Evolutionary conservation across 139 green algal genomes (phyloP), one percentile per base, ranked within the genome.

Genomic region (Chlorella sp.): DNA sequence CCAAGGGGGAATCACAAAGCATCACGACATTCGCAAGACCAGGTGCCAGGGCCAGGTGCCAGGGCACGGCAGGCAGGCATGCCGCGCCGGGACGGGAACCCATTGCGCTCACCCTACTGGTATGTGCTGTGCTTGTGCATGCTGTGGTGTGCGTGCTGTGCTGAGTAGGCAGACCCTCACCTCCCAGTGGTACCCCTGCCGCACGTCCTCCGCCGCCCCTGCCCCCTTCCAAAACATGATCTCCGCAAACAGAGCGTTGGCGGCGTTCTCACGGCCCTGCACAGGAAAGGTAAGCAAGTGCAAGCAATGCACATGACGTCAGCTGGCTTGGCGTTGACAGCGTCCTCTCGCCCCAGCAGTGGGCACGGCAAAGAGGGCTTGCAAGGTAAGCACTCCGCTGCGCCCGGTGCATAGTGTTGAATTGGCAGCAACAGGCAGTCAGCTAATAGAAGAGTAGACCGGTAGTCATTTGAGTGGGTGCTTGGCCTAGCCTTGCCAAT

Each of bases 161-260:
- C n/a, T n/a, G n/a, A n/a, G n/a, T n/a, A n/a, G n/a, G n/a, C n/a
- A n/a, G n/a, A n/a, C n/a, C n/a, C 92, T 61, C 73, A 94, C 92
- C 86, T 66, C 53, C 93, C 93, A 95, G 39, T 93, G 89, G 92
- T 98, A 98, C 60, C 95, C 93, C 37, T 96, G 85, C 22, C 90
- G 86, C 16, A 98, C 92, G 26, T 94, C 87, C 42, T 95, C 91
- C 26, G 91, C 86, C 32, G 87, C 89, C 0, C n/a, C 64, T 2
- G 91, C 71, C 60, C 88, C 92, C 80, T 96, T 97, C 96, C 96
- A 98, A 81, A 98, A 98, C 92, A 98, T 86, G 42, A 98, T 78
- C 89, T 98, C 96, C 48, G 98, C 68, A 53, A 96, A 95, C 71
- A 96, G 79, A 88, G 96, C 94, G 60, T 86, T 81, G 32, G 93